A percentile compares a stretch with the other conserved stretches of the same genome.
phyloP scores from a whole-genome alignment of 176 grass and related monocot genomes.

The Pontederia crassipes region DNA sequence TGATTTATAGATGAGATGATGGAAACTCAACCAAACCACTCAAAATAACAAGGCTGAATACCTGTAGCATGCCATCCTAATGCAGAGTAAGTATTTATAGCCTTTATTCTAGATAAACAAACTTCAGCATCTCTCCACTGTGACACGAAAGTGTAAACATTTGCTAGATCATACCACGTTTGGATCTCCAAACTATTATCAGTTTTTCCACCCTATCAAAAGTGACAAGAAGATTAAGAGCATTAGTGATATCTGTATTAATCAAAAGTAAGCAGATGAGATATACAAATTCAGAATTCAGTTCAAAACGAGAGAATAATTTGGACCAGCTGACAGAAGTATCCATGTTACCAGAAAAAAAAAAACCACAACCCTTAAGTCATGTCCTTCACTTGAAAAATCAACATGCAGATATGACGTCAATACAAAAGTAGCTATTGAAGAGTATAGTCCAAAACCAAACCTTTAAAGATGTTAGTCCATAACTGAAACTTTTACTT shows the following conservation, averaged over 20 bases:
- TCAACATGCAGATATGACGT: too few relatives aligned
- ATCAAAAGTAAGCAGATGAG: conserved; percentile 4
- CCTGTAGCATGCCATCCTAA: conserved; percentile 75
- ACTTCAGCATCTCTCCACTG: conserved; percentile 76
- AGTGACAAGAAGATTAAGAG: conserved; percentile 19
- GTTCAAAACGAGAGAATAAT: background rate
- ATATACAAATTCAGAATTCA: background rate
- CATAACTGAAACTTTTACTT: conserved; percentile 51
- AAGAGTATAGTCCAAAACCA: background rate
- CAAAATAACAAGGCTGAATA: conserved; percentile 8
- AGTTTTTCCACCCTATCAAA: conserved; percentile 45
- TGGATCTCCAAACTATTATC: conserved; percentile 70
- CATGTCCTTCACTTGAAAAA: too few relatives aligned
- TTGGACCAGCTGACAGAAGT: background rate
- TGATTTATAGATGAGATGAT: background rate
- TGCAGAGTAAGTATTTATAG: conserved; percentile 41
- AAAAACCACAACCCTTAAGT: background rate
- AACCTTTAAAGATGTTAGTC: conserved; percentile 51
- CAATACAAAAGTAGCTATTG: too few relatives aligned
- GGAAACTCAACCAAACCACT: background rate
- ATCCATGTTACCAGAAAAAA: background rate
- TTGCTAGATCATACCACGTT: conserved; percentile 88
- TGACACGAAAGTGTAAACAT: conserved; percentile 75
- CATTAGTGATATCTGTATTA: conserved; percentile 1
- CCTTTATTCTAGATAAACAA: conserved; percentile 62